Percentiles rank a stretch among this genome's conserved stretches.
These are phyloP conservation scores for Phaeosphaeriaceae sp. DNA, from an alignment of 2,329 filamentous ascomycete species.

Conservation along the genomic window DNA sequence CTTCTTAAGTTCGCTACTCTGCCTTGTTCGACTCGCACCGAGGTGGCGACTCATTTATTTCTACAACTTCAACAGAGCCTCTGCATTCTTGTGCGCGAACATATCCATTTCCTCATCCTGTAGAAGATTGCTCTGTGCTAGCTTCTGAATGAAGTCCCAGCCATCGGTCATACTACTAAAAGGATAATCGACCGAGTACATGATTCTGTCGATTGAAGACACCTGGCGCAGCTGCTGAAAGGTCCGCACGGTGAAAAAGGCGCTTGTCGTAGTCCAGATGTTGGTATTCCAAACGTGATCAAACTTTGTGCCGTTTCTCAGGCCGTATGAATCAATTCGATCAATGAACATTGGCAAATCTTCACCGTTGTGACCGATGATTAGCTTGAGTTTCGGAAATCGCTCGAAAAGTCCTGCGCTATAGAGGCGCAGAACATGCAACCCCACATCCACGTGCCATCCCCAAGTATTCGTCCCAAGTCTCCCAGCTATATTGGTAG, in stretches of 20 bases:
- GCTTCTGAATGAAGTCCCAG: constrained; percentile 54
- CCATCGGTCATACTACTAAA: constrained; percentile 49
- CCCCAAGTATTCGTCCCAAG: constrained; percentile 54
- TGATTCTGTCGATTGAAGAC: constrained; percentile 51
- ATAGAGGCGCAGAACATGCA: constrained; percentile 58
- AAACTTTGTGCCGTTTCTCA: constrained; percentile 41
- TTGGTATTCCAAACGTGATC: constrained; percentile 60
- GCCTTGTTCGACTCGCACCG: too few species aligned
- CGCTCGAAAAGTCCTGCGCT: constrained; percentile 62
- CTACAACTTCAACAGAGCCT: constrained; percentile 29
- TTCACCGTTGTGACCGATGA: constrained; percentile 63
- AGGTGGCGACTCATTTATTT: too few species aligned
- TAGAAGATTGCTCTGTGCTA: constrained; percentile 55
- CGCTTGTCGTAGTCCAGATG: constrained; percentile 64
- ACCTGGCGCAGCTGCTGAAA: constrained; percentile 53
- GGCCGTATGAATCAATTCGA: constrained; percentile 14
- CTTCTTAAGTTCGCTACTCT: too few species aligned
- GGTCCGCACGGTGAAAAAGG: constrained; percentile 58
- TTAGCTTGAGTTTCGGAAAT: constrained; percentile 60
- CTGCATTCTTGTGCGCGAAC: constrained; percentile 60
- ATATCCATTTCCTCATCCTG: constrained; percentile 56
- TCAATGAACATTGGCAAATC: constrained; percentile 56
- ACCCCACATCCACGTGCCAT: constrained; percentile 60
- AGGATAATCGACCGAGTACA: constrained; percentile 66
- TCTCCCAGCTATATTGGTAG: constrained; percentile 30